A percentile compares a stretch with the other conserved stretches of the same genome.
phyloP scores from a whole-genome alignment of 148 eudicot genomes.

The Vaccinium corymbosum region DNA sequence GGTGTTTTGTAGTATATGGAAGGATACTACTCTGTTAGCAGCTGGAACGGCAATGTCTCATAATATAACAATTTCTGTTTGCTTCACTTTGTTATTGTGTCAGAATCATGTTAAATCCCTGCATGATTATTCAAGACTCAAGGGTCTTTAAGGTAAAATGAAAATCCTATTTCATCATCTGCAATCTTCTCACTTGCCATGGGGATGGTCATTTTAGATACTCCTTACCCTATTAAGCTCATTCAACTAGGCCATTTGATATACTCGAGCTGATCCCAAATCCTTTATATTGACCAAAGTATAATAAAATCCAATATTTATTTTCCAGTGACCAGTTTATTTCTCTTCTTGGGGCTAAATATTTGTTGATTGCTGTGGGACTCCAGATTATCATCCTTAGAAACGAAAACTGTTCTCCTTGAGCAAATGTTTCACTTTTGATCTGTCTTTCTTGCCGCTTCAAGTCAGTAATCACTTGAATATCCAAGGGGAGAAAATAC shows the following conservation, averaged over 20 bases:
- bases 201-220: neutral
- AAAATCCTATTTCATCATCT: neutral
- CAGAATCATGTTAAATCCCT: neutral
- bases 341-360: neutral
- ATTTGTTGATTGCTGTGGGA: neutral
- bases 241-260: neutral
- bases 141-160: neutral
- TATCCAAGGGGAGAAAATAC: no score
- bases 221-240: neutral
- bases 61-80: neutral
- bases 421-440: neutral
- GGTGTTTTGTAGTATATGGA: neutral
- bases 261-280: neutral
- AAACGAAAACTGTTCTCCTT: neutral
- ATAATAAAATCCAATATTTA: neutral
- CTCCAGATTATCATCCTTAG: neutral
- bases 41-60: neutral
- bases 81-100: neutral
- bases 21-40: neutral
- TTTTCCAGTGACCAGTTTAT: neutral
- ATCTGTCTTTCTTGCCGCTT: neutral
- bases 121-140: neutral
- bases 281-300: neutral
- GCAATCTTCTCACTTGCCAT: conserved; percentile 1
- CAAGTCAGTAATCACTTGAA: neutral